Evolutionary conservation across 345 rosid species (phyloP).

Genomic region (Streptanthus diversifolius): DNA sequence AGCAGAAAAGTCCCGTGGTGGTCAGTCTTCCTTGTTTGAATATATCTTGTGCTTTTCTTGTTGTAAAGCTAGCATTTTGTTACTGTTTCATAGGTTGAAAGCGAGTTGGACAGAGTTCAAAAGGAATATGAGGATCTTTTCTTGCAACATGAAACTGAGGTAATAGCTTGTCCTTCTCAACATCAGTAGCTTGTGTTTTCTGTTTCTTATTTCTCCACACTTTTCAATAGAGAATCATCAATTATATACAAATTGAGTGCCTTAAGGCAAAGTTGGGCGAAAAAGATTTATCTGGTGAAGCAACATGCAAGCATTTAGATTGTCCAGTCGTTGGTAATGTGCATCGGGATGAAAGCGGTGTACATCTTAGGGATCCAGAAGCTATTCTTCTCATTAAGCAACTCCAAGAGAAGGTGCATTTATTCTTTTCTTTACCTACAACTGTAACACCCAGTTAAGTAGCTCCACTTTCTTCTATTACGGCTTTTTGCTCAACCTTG

Average conservation of each 20-base stretch:
- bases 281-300: conserved; percentile 26
- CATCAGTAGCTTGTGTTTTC: not conserved
- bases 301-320: conserved; percentile 27
- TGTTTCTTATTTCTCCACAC: conserved; percentile 8
- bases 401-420: conserved; percentile 82
- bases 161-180: conserved; percentile 27
- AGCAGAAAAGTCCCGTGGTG: conserved; percentile 49
- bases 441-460: not conserved
- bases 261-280: conserved; percentile 53
- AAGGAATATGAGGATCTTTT: conserved; percentile 67
- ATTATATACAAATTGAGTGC: conserved; percentile 61
- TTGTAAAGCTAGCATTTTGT: conserved; percentile 28
- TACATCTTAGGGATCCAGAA: conserved; percentile 54
- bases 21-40: conserved; percentile 47
- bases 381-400: conserved; percentile 66
- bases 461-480: conserved; percentile 16
- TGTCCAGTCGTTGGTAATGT: conserved; percentile 16
- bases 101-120: conserved; percentile 44
- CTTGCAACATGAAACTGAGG: conserved; percentile 64
- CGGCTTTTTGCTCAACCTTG: conserved; percentile 10
- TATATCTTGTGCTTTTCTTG: conserved; percentile 19
- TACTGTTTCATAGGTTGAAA: conserved; percentile 49
- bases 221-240: conserved; percentile 50
- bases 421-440: conserved; percentile 12
- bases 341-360: conserved; percentile 37